Conservation (phyloP, 441 rosid species). For the Cnidoscolus chayamansa region DNA sequence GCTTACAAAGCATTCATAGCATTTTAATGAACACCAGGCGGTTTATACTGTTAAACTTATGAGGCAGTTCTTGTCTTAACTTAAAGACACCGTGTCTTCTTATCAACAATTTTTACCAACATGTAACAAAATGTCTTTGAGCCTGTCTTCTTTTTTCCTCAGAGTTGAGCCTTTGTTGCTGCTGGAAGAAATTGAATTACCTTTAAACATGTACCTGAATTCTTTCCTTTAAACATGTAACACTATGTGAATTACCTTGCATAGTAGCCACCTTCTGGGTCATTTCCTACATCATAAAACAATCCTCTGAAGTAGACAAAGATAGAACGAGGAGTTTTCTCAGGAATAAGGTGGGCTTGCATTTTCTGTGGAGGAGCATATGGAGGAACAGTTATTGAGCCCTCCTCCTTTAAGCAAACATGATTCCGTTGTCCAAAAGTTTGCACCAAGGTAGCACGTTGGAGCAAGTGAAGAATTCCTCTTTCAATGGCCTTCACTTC, state of each 20-base stretch:
- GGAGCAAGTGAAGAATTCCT: conserved; percentile 78
- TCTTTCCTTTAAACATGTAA: not conserved
- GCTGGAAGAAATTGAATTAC: not conserved
- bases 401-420: conserved; percentile 73
- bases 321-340: conserved; percentile 75
- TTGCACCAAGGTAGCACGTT: conserved; percentile 85
- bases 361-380: conserved; percentile 97
- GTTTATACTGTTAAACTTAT: not conserved
- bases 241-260: conserved; percentile 58
- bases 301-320: conserved; percentile 92
- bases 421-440: conserved; percentile 94
- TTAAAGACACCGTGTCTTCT: not conserved
- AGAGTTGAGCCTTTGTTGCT: not conserved
- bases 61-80: not conserved
- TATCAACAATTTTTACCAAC: not conserved
- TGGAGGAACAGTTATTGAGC: conserved; percentile 86
- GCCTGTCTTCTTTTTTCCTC: too few relatives aligned
- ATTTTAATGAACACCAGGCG: not conserved
- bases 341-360: conserved; percentile 76
- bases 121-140: not conserved
- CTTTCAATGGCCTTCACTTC: conserved; percentile 90
- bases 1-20: not conserved
- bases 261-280: conserved; percentile 94
- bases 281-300: conserved; percentile 89
- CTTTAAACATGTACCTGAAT: not conserved